Evolutionary conservation across 1,284 basidiomycete genomes (phyloP), one percentile per base, ranked within the genome.

Genomic region (Cystobasidium pallidum): DNA sequence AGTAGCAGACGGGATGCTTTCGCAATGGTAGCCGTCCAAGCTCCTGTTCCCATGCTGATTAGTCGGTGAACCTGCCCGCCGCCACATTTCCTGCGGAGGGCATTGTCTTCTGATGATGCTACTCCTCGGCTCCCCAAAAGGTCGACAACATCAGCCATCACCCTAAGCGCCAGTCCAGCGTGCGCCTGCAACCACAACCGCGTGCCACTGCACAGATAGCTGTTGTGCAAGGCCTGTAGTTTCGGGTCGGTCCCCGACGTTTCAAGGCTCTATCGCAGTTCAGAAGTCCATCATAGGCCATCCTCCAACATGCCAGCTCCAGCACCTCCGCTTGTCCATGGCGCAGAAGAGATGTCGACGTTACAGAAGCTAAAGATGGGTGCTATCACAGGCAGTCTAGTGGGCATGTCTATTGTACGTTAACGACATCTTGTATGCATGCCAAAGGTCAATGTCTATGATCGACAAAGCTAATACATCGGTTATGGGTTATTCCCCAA

Each of bases 341-440:
- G 34, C 10, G 54, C 52, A 45, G 70, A 61, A 32, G 73, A 74
- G 62, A 68, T 52, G 57, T 66, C 70, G 30, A 66, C 63, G 10
- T 59, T 71, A 17, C 62, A 74, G 55, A 74, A 74, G 63, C 52
- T 70, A 52, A 49, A 59, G 73, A 72, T 39, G 36, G 51, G 52
- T 0, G 36, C 32, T 17, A 62, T 26, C 6, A 39, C 49, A 32
- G 36, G 26, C 71, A 17, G 63, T 6, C 47, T 28, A 49, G 19
- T 52, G 11, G 58, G 45, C 43, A 52, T 52, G 58, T 49, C 39
- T 15, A 61, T 61, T 21, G 43, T 52, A 34, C 7, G 47, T 64
- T 45, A 8, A 24, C 8, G 64, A 54, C 19, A 13, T 17, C 24
- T 32, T 17, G 13, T 17, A 19, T 17, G 32, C 21, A n/a, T 36